These are phyloP conservation scores for Pelagomonas calceolata DNA, from an alignment of 108 stramenopile genomes.

Conservation along the genomic window DNA sequence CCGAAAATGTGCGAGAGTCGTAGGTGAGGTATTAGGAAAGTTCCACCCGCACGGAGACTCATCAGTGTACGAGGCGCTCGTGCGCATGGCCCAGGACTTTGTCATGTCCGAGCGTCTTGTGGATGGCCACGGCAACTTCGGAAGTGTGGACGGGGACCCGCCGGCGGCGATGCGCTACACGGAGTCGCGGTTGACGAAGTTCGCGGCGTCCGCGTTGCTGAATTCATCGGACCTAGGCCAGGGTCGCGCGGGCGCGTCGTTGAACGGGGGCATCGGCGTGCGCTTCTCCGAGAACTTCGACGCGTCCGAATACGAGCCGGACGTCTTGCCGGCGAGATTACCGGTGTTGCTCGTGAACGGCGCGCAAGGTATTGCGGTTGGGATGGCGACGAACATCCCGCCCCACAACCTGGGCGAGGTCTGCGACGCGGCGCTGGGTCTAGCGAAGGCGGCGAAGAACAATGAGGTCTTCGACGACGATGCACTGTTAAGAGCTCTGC, in stretches of 20 bases:
- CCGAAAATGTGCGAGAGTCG: slow-evolving; percentile 93
- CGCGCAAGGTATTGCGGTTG: slow-evolving; percentile 79
- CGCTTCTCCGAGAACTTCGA: slow-evolving; percentile 83
- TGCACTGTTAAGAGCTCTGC: slow-evolving; percentile 58
- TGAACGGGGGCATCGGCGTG: slow-evolving; percentile 24
- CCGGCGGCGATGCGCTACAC: slow-evolving; percentile 96
- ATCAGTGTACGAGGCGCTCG: slow-evolving; percentile 89
- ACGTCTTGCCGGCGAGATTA: slow-evolving; percentile 73
- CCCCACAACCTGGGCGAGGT: slow-evolving; percentile 90
- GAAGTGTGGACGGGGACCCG: slow-evolving; percentile 84
- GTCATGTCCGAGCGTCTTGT: slow-evolving; percentile 68
- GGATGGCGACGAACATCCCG: slow-evolving; percentile 94
- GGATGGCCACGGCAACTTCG: slow-evolving; percentile 93
- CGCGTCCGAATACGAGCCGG: slow-evolving; percentile 81
- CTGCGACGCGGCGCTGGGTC: slow-evolving; percentile 58
- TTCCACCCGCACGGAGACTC: slow-evolving; percentile 83
- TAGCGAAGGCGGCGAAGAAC: slow-evolving; percentile 3
- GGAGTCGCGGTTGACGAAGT: slow-evolving; percentile 66
- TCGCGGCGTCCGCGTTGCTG: slow-evolving; percentile 64
- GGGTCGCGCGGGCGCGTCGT: not conserved
- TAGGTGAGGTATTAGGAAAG: slow-evolving; percentile 87
- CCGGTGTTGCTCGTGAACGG: slow-evolving; percentile 87
- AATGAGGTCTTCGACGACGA: slow-evolving; percentile 26
- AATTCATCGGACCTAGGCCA: slow-evolving; percentile 64
- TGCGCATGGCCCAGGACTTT: slow-evolving; percentile 85